Percentiles rank a stretch among this genome's conserved stretches.
Conservation (phyloP, 2,329 filamentous ascomycete species). For the Paracorniculantispora psalliotae region DNA sequence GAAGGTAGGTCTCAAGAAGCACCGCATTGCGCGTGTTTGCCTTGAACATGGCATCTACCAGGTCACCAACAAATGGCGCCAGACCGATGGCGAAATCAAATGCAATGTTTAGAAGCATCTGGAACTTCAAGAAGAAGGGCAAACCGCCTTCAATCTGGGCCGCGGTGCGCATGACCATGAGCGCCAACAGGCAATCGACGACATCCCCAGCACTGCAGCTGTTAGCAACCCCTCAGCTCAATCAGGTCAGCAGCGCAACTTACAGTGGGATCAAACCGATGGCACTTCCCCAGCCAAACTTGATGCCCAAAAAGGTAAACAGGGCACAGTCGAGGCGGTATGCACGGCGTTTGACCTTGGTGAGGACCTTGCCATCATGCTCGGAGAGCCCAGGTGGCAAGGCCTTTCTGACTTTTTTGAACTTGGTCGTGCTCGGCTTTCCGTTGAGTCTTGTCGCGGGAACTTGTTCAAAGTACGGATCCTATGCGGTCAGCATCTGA, state of each 20-base stretch:
- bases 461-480: constrained; percentile 84
- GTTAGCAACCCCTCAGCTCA: constrained; percentile 17
- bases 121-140: constrained; percentile 50
- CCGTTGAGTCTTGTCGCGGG: constrained; percentile 66
- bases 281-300: constrained; percentile 84
- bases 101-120: constrained; percentile 77
- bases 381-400: constrained; percentile 76
- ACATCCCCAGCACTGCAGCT: constrained; percentile 63
- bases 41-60: constrained; percentile 67
- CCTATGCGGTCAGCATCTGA: constrained; percentile 45
- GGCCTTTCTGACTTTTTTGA: constrained; percentile 80
- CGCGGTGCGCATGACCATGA: constrained; percentile 71
- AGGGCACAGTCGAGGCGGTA: constrained; percentile 82
- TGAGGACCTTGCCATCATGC: constrained; percentile 77
- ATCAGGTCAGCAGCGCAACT: constrained; percentile 38
- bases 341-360: constrained; percentile 77
- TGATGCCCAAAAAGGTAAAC: constrained; percentile 74
- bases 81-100: constrained; percentile 71
- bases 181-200: constrained; percentile 66
- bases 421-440: constrained; percentile 57
- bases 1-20: constrained; percentile 62
- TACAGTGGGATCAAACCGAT: constrained; percentile 79
- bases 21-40: constrained; percentile 74
- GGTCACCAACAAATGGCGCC: constrained; percentile 70
- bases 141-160: constrained; percentile 72